Base-by-base conservation (phyloP, 2,329 filamentous ascomycete species). In the Neonectria ditissima region DNA sequence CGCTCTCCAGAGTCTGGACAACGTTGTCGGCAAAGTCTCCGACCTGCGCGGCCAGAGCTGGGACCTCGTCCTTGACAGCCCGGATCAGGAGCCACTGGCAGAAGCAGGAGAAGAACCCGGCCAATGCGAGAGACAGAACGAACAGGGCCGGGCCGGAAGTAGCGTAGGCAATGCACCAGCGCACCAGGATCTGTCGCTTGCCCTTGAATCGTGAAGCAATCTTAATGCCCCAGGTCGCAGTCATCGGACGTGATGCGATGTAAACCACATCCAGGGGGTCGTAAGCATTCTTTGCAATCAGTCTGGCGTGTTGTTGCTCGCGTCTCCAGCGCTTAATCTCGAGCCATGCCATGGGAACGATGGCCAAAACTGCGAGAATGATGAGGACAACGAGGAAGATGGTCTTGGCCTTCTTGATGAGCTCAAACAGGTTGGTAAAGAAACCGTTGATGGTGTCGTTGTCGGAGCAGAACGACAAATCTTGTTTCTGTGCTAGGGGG, bases 181-280 rank as follows among this genome's bases (percentile, higher is more conserved):
- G 89, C 10, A 89, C 85, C 44, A 97, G 84, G 48, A 92, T 87
- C 77, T 93, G 90, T 55, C 87, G 86, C 69, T 90, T 80, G 78
- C 87, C 78, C 56, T 86, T 87, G 79, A 95, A 89, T 62, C 82
- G 85, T 55, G 85, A 86, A 7, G 92, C 88, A 20, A 92, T 71
- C 79, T 87, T 90, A 76, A 97, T 86, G 43, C 94, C 95, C 28
- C 86, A 81, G 2, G 85, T 84, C 1, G 93, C 88, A 1, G 93
- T 92, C 71, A 91, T 88, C 1, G 95, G 94, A 22, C 93, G 88
- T 34, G 93, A 94, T 32, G 91, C 89, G 69, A 97, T 91, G 79
- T 97, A 97, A 44, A 97, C 88, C 37, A 94, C 89, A 75, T 98
- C 95, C 85, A 97, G 89, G 1, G 91, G 87, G 73, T 98, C 94